Base-by-base conservation (phyloP, 495 filamentous ascomycete species). In the Daldinia caldariorum region DNA sequence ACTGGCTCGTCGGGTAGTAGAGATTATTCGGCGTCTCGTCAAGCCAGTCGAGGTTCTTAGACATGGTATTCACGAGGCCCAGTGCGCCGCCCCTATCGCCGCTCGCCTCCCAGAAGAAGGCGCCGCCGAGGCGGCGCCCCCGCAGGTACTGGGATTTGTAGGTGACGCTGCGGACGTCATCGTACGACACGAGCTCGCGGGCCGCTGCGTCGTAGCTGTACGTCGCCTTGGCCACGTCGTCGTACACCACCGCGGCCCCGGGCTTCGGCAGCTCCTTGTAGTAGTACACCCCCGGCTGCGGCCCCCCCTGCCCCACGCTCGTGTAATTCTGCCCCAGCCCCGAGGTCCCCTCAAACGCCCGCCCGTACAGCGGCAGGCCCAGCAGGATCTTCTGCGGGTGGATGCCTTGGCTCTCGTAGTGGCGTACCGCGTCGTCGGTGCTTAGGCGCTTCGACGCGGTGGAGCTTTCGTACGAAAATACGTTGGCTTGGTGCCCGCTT, bases 61-160 rank as follows among this genome's bases (percentile, higher is more conserved):
- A 86, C 62, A 90, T 80, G 8, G 83, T 87, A 22, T 81, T 82
- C 47, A 94, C 87, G 79, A 94, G 74, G 74, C 90, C 91, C 39
- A 82, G 83, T 4, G 81, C 80, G 1, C 83, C 87, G 0, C 51
- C 72, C 75, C 85, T 89, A 75, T 97, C 94, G 26, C 87, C 89
- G 75, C 88, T 91, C 26, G 87, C 88, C 80, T 97, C 94, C 94
- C 94, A 97, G 86, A 92, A 97, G 88, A 97, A 94, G 0, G 85
- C 89, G 12, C 94, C 93, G 3, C 91, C 93, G 7, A 97, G 83
- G 6, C 87, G 85, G 55, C 82, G 83, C 13, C 82, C 61, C 67
- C 80, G 76, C 55, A 97, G 84, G 72, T 91, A 97, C 51, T 80
- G 75, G 1, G 84, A 86, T 81, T 97, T 97, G 58, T 73, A 55